Conservation (phyloP, 2,329 filamentous ascomycete genomes). For the Colletotrichum paranaense region DNA sequence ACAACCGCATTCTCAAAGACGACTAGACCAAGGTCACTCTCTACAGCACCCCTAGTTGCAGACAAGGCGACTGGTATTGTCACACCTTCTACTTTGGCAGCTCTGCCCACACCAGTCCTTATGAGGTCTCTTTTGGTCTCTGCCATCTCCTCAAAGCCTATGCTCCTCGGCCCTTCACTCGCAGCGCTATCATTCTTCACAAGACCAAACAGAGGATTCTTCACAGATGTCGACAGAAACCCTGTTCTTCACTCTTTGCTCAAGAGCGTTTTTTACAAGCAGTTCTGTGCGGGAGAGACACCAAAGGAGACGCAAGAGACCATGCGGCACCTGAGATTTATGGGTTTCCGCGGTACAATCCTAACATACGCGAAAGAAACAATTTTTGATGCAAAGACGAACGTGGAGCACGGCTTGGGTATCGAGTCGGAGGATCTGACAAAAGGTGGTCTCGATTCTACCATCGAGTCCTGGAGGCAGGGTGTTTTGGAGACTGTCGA, state of each 20-base stretch:
- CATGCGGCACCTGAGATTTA: slow-evolving; percentile 72
- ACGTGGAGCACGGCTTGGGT: slow-evolving; percentile 53
- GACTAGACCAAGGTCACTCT: background rate
- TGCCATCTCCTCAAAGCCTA: slow-evolving; percentile 23
- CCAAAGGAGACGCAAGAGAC: slow-evolving; percentile 74
- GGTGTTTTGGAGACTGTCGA: slow-evolving; percentile 81
- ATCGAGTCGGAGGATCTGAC: slow-evolving; percentile 58
- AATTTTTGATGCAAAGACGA: slow-evolving; percentile 70
- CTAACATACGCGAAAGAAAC: slow-evolving; percentile 88
- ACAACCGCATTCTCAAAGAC: background rate
- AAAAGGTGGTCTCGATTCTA: slow-evolving; percentile 58
- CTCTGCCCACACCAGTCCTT: slow-evolving; percentile 8
- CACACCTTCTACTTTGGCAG: slow-evolving; percentile 15
- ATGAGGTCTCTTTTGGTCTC: slow-evolving; percentile 19
- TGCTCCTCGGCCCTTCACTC: slow-evolving; percentile 7
- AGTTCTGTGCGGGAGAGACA: slow-evolving; percentile 90
- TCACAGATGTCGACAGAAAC: slow-evolving; percentile 79
- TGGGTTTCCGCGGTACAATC: slow-evolving; percentile 87
- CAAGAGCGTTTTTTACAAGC: slow-evolving; percentile 87
- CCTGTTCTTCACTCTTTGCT: slow-evolving; percentile 75
- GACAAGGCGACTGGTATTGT: background rate
- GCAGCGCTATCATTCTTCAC: slow-evolving; percentile 16
- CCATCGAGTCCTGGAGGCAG: slow-evolving; percentile 78
- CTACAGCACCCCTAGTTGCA: background rate
- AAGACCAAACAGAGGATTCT: slow-evolving; percentile 9